Percentiles rank a stretch among this genome's conserved stretches.
phyloP scores from a whole-genome alignment of 495 filamentous ascomycete genomes.

The Tuber calosporum region DNA sequence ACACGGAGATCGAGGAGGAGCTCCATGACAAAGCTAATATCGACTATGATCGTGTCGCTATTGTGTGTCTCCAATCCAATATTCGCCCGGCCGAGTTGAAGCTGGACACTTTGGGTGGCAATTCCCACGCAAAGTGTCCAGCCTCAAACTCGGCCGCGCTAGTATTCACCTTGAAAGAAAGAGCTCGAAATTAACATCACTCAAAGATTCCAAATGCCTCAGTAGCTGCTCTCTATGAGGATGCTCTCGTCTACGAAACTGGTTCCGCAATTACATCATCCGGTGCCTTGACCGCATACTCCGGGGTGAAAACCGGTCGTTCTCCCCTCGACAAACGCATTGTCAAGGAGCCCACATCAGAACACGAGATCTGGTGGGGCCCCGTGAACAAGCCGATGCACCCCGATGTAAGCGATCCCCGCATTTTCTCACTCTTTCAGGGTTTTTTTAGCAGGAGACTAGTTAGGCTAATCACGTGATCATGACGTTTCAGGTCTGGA shows the following conservation, averaged over 20 bases:
- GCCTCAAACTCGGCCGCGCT: not conserved
- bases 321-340: conserved; percentile 96
- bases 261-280: conserved; percentile 93
- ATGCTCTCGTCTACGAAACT: conserved; percentile 97
- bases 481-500: conserved; percentile 71
- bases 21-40: conserved; percentile 98
- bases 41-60: conserved; percentile 97
- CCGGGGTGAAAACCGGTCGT: conserved; percentile 93
- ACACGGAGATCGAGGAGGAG: conserved; percentile 95
- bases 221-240: conserved; percentile 93
- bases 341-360: conserved; percentile 81
- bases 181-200: conserved; percentile 21
- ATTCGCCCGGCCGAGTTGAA: conserved; percentile 7
- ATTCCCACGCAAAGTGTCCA: not conserved
- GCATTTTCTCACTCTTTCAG: conserved; percentile 14
- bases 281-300: conserved; percentile 93
- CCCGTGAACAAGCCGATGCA: conserved; percentile 99
- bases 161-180: conserved; percentile 4
- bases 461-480: conserved; percentile 34
- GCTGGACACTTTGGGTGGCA: not conserved
- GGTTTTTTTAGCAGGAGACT: conserved; percentile 31
- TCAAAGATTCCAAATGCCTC: conserved; percentile 77
- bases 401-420: conserved; percentile 70
- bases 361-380: conserved; percentile 93
- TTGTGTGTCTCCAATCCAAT: conserved; percentile 55